Evolutionary conservation across 73 alveolate genomes (phyloP), one percentile per base, ranked within the genome.

Genomic region (Paramecium tetraurelia): DNA sequence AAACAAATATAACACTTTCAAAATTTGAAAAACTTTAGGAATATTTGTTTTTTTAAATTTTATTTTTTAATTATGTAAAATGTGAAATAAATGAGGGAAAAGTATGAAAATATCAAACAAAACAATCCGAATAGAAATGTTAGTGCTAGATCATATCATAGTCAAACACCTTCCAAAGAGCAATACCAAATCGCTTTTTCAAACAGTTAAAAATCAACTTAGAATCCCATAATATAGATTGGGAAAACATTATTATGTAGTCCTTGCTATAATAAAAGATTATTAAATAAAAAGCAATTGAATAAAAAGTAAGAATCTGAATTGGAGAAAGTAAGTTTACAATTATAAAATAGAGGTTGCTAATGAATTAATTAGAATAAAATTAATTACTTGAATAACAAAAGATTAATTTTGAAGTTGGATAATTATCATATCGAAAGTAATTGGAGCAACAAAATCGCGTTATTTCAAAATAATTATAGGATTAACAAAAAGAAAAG

Each of bases 191-290:
- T 33, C 4, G 69, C 69, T 53, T 53, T 53, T 53, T 53, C 69
- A 12, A 33, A 48, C 35, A 27, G 84, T 18, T 27, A 72, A 72
- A 72, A 72, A 72, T 29, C 33, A 72, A 12, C 14, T 14, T 16
- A 72, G 40, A 20, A 33, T 2, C 59, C 59, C 0, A 72, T 72
- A 36, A 72, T 72, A 20, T 38, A 72, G 46, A 72, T 72, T 38
- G 86, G 86, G 12, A 22, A 43, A 21, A 72, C 57, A 4, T 72
- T 72, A 14, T 33, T 72, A 18, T 72, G 86, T 72, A 36, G 59
- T 36, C 86, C 86, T 36, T 72, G 86, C 33, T 72, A 72, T 24
- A 72, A 72, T 36, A 72, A 72, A 38, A 72, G 86, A 72, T 18
- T 72, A 35, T 38, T 36, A 35, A 36, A 72, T 72, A 20, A 72